Conservation (phyloP, 1,284 basidiomycete genomes). For the Coriolopsis trogii region DNA sequence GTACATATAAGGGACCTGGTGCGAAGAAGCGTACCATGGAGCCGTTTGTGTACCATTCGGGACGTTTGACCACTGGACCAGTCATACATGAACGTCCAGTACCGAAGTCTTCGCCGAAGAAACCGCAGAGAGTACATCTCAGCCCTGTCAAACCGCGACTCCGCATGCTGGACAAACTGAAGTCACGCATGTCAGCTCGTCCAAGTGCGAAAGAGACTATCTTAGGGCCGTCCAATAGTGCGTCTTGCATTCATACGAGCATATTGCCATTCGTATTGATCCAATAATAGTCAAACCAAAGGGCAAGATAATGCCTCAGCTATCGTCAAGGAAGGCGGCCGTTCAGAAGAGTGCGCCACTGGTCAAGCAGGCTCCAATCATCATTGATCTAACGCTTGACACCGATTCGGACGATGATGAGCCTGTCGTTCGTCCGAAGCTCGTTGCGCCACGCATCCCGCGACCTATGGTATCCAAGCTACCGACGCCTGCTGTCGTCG, state of each 20-base stretch:
- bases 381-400: conserved; percentile 31
- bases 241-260: neutral
- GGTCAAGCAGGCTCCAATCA: conserved; percentile 14
- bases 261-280: neutral
- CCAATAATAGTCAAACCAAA: conserved; percentile 4
- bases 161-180: conserved; percentile 8
- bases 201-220: conserved; percentile 7
- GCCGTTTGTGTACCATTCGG: neutral
- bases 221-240: conserved; percentile 11
- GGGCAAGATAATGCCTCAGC: neutral
- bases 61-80: neutral
- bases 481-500: conserved; percentile 2
- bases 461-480: conserved; percentile 12
- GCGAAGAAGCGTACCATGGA: conserved; percentile 1
- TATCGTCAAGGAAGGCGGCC: conserved; percentile 4
- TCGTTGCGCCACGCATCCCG: conserved; percentile 16
- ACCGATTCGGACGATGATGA: conserved; percentile 22
- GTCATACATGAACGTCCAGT: neutral
- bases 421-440: conserved; percentile 7
- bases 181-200: conserved; percentile 5
- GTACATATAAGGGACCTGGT: neutral
- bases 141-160: conserved; percentile 7
- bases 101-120: neutral
- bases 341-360: too few relatives aligned
- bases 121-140: neutral